A percentile compares a stretch with the other conserved stretches of the same genome.
These are phyloP conservation scores for Suzukiozyma palmioleophila DNA, from an alignment of 1,139 yeast genomes.

Conservation along the genomic window DNA sequence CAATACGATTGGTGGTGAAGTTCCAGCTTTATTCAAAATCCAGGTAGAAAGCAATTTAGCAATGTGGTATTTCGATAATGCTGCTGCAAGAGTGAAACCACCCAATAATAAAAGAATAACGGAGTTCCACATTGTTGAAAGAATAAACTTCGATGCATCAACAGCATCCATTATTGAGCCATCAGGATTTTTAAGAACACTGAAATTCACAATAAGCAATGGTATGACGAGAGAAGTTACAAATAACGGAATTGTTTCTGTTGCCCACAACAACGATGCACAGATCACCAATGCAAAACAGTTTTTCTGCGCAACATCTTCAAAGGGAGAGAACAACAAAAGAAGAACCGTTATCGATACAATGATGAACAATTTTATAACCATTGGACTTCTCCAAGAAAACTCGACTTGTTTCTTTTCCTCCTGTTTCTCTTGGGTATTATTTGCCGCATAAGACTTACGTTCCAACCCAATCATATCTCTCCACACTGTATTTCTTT, in stretches of 20 bases:
- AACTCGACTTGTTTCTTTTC: constrained; percentile 30
- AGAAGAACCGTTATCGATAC: constrained; percentile 42
- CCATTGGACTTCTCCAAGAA: constrained; percentile 36
- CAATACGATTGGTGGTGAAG: constrained; percentile 59
- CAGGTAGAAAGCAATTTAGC: constrained; percentile 66
- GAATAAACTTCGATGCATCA: constrained; percentile 51
- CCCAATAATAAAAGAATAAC: constrained; percentile 66
- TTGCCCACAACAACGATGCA: constrained; percentile 72
- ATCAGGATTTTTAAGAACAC: constrained; percentile 53
- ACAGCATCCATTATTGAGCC: constrained; percentile 52
- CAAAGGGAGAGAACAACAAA: constrained; percentile 52
- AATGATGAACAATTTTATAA: constrained; percentile 45
- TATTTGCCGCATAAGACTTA: constrained; percentile 42
- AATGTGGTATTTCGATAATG: constrained; percentile 64
- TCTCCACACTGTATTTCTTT: constrained; percentile 69
- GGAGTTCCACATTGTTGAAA: constrained; percentile 69
- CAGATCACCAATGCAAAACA: constrained; percentile 67
- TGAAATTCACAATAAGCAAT: constrained; percentile 49
- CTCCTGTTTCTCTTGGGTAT: constrained; percentile 13
- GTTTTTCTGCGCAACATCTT: constrained; percentile 55
- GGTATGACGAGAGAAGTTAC: constrained; percentile 66
- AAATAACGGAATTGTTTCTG: constrained; percentile 67
- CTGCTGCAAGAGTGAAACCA: constrained; percentile 73
- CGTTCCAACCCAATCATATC: constrained; percentile 87
- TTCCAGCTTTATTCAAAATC: constrained; percentile 61